Evolutionary conservation across 306 rosid genomes (phyloP), one percentile per base, ranked within the genome.

Genomic region (Lupinus albus): DNA sequence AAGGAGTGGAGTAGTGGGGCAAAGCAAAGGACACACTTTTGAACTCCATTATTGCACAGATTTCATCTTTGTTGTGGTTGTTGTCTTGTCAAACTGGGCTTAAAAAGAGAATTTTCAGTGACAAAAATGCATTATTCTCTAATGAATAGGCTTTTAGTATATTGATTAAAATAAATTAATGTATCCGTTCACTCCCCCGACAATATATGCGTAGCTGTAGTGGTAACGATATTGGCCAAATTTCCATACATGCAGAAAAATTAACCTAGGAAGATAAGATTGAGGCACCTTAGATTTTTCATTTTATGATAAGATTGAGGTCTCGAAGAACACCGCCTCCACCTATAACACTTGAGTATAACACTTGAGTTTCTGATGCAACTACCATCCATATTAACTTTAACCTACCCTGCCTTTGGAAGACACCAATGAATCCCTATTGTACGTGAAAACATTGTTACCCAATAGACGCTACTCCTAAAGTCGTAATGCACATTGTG

Each of bases 31-130:
- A 71, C 80, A 77, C 63, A 64, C 76, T 86, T 86, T 85, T 55
- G 74, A 80, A 78, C 85, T 86, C 88, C 83, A 86, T 89, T 83
- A 89, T 86, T 89, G 85, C 84, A 33, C 53, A 72, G 72, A 77
- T 80, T 80, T 71, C 77, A 68, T 70, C 74, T 75, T 13, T 80
- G 42, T 71, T 79, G 48, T 78, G 64, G 72, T 80, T 76, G 68
- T 67, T 83, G 87, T 81, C 87, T 64, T 71, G 76, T 79, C 89
- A 87, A 81, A 64, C 76, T 64, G 79, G 72, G 78, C 75, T 79
- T 55, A 33, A 71, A 79, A 75, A 73, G 81, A 67, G 77, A 55
- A 71, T 75, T 77, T 83, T 68, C 61, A 61, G 65, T 64, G 75
- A 79, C 74, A 56, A 62, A 45, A 80, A 79, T 81, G 64, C 73